Evolutionary conservation across 140 eudicot genomes (phyloP).

Genomic region (Stevia rebaudiana): DNA sequence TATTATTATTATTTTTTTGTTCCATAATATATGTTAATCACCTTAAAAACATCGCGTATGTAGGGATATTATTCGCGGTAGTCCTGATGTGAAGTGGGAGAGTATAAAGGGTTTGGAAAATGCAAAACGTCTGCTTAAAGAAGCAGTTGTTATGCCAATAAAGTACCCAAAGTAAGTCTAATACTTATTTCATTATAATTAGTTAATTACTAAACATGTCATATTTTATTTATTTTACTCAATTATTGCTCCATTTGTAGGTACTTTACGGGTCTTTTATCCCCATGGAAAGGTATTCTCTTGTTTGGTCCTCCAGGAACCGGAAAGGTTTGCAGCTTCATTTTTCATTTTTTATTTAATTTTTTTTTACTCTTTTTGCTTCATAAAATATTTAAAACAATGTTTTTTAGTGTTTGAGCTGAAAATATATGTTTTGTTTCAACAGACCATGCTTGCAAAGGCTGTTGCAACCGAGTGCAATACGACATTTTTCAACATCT

Average conservation of each 20-base stretch:
- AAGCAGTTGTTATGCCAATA: constrained; percentile 99
- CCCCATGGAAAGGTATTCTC: constrained; percentile 99
- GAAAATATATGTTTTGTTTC: constrained; percentile 14
- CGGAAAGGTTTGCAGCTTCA: constrained; percentile 67
- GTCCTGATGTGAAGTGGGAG: constrained; percentile 98
- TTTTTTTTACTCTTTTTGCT: background rate
- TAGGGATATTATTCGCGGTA: constrained; percentile 95
- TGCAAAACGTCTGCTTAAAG: constrained; percentile 96
- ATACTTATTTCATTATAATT: background rate
- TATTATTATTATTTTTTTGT: background rate
- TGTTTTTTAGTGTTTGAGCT: constrained; percentile 16
- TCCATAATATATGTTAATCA: background rate
- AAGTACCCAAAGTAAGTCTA: constrained; percentile 82
- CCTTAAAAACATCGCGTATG: constrained; percentile 13
- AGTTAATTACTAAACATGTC: constrained; percentile 4
- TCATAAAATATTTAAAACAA: background rate
- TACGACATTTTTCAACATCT: constrained; percentile 95
- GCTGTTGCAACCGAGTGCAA: constrained; percentile 99
- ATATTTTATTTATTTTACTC: background rate
- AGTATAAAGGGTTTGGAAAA: constrained; percentile 91
- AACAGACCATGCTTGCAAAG: constrained; percentile 98
- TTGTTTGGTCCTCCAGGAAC: constrained; percentile 99
- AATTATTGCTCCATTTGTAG: constrained; percentile 32
- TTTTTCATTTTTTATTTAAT: background rate
- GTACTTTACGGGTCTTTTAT: constrained; percentile 93